Base-by-base conservation (phyloP, 2,329 filamentous ascomycete species). In the Neopestalotiopsis rosae region DNA sequence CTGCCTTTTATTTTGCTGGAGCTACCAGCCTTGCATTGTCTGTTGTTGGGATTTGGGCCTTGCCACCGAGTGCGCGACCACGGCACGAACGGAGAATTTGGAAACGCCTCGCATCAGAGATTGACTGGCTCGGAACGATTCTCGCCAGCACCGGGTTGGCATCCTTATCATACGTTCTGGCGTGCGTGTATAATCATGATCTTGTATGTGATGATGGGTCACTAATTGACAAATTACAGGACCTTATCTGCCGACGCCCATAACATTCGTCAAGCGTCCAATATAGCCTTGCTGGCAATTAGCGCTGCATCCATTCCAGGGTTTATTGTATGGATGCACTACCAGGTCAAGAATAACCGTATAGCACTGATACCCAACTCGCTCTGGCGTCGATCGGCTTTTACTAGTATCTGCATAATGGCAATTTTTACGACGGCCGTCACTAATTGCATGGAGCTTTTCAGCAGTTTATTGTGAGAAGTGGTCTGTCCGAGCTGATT, bases 321-420 rank as follows among this genome's bases (percentile, higher is more conserved):
- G 0, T 91, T 91, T 69, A 81, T 86, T 0, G 74, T 84, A 24
- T 91, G 89, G 89, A 85, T 89, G 68, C 77, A 81, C 1, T 79
- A 80, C 2, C 88, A 88, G 66, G 84, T 85, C 34, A 81, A 77
- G 6, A 75, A 78, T 0, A 78, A 80, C 2, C 80, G 81, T 6
- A 85, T 88, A 14, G 88, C 88, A 0, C 74, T 91, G 2, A 89
- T 91, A 4, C 89, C 89, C 0, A 91, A 91, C 71, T 83, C 82
- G 0, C 77, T 91, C 0, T 91, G 89, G 89, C 82, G 79, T 3
- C 89, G 89, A 38, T 75, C 78, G 0, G 78, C 85, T 2, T 91
- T 91, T 71, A 86, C 86, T 0, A 82, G 81, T 1, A 83, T 34
- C 17, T 67, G 56, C 20, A 30, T 61, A 32, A 61, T 61, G 52